These are phyloP conservation scores for Sugiyamaella mastotermitis DNA, from an alignment of 805 yeast species.

Conservation along the genomic window DNA sequence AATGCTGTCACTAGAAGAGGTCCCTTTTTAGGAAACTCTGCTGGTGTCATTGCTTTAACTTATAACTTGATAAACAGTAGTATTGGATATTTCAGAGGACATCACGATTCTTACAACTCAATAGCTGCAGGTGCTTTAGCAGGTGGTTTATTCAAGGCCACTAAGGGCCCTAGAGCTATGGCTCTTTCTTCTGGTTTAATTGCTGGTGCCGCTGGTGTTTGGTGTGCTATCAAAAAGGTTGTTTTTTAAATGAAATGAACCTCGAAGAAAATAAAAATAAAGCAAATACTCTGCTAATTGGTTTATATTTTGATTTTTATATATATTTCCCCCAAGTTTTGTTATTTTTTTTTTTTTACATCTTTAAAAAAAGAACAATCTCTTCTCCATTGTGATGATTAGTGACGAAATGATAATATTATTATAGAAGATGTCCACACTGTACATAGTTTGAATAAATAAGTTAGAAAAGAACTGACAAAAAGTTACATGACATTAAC, in stretches of 20 bases:
- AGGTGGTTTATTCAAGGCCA: conserved; percentile 85
- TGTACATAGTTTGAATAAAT: too few species aligned
- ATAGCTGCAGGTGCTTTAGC: conserved; percentile 84
- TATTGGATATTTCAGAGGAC: conserved; percentile 75
- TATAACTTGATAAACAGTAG: conserved; percentile 81
- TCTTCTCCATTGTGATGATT: too few species aligned
- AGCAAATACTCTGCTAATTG: not conserved
- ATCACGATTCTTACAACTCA: conserved; percentile 82
- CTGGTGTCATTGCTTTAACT: conserved; percentile 87
- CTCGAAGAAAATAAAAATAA: not conserved
- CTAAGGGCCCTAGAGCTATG: conserved; percentile 83
- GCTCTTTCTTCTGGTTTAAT: conserved; percentile 75
- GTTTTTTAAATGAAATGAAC: conserved; percentile 14
- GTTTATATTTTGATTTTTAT: not conserved
- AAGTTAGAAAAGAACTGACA: too few species aligned
- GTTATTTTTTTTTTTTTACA: too few species aligned
- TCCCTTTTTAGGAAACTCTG: conserved; percentile 90
- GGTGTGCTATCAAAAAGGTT: conserved; percentile 73
- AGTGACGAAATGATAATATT: too few species aligned
- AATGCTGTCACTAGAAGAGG: conserved; percentile 94
- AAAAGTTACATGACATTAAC: too few species aligned
- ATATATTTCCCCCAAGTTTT: not conserved
- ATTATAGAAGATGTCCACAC: too few species aligned
- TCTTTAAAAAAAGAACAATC: too few species aligned
- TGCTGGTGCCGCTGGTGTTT: conserved; percentile 86